These are phyloP conservation scores for Rhododendron mucronatum DNA, from an alignment of 148 eudicot genomes.

Conservation along the genomic window DNA sequence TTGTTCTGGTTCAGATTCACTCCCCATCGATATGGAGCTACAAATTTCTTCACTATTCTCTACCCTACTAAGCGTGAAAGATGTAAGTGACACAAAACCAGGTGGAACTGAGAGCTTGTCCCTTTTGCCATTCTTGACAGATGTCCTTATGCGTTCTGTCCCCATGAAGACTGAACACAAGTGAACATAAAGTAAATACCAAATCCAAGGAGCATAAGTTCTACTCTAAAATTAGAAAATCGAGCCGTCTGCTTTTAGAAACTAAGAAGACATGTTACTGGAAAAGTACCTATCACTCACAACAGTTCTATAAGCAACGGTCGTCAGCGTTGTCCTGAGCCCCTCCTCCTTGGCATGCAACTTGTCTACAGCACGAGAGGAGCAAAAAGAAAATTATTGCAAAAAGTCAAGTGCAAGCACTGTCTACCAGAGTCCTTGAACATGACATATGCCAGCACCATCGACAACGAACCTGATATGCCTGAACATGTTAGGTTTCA, in stretches of 20 bases:
- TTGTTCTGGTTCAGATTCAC: conserved; percentile 28
- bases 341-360: background rate
- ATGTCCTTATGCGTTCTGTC: conserved; percentile 13
- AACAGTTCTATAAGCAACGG: background rate
- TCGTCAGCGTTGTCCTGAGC: background rate
- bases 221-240: background rate
- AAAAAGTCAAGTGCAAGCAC: background rate
- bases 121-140: conserved; percentile 8
- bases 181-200: background rate
- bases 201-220: background rate
- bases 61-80: conserved; percentile 51
- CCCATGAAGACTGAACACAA: conserved; percentile 32
- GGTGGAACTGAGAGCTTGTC: conserved; percentile 39
- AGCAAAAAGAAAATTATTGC: background rate
- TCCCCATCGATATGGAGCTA: conserved; percentile 15
- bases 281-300: background rate
- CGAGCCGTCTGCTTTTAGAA: background rate
- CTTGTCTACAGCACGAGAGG: background rate
- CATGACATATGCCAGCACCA: background rate
- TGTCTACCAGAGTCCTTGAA: background rate
- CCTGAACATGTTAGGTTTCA: background rate
- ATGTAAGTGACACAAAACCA: conserved; percentile 50
- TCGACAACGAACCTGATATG: background rate
- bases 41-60: conserved; percentile 14
- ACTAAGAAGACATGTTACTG: background rate